Evolutionary conservation across 768 basidiomycete species (phyloP).

Genomic region (Gloeopeniophorella convolvens): DNA sequence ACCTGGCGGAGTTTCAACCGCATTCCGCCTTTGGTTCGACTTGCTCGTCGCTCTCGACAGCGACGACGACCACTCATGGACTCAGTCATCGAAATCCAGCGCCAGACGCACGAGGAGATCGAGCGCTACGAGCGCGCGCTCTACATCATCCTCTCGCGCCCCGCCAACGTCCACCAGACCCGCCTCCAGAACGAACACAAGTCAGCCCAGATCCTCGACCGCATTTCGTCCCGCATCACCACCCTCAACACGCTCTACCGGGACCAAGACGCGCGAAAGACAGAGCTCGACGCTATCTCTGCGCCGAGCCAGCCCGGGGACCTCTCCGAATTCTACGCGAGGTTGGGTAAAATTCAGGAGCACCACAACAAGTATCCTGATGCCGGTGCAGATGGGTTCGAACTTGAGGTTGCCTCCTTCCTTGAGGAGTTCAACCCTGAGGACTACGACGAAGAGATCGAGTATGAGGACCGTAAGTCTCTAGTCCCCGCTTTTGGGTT

Average conservation of each 20-base stretch:
- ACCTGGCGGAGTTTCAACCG: constrained; percentile 14
- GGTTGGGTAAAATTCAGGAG: constrained; percentile 93
- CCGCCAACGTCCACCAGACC: constrained; percentile 52
- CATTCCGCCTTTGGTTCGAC: background rate
- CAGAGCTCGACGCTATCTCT: constrained; percentile 61
- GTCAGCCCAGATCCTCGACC: constrained; percentile 81
- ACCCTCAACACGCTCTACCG: constrained; percentile 69
- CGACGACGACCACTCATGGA: constrained; percentile 52
- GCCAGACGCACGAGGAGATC: constrained; percentile 92
- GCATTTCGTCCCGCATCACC: constrained; percentile 63
- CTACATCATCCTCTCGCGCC: constrained; percentile 73
- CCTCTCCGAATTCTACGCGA: constrained; percentile 90
- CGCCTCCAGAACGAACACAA: constrained; percentile 79
- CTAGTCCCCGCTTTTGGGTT: constrained; percentile 36
- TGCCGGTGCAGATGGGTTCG: constrained; percentile 71
- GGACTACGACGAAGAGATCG: constrained; percentile 61
- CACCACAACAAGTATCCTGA: constrained; percentile 96
- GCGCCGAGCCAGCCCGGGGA: constrained; percentile 51
- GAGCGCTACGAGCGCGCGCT: constrained; percentile 88
- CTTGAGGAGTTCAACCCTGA: constrained; percentile 73
- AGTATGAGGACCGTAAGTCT: constrained; percentile 86
- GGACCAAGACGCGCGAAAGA: constrained; percentile 64
- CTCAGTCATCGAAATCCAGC: constrained; percentile 88
- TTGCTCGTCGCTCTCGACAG: constrained; percentile 1
- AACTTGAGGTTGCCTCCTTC: constrained; percentile 75